Conservation (phyloP, 768 basidiomycete species). For the Fistulinella prunicolor region DNA sequence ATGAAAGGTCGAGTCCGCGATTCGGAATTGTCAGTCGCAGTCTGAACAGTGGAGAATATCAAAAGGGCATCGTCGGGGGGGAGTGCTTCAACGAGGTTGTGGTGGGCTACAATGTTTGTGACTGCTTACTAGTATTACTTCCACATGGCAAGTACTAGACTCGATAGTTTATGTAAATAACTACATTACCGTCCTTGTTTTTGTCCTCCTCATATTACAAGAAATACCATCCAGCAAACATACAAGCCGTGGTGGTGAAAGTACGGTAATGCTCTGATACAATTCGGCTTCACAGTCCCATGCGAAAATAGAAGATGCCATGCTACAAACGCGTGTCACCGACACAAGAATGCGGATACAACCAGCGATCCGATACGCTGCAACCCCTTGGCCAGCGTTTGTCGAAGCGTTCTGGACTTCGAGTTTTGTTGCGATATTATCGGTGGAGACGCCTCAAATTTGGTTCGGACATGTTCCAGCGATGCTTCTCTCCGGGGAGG, state of each 20-base stretch:
- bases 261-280: conserved; percentile 24
- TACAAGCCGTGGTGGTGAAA: conserved; percentile 8
- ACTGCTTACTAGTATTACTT: conserved; percentile 29
- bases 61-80: conserved; percentile 30
- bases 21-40: conserved; percentile 15
- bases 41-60: conserved; percentile 9
- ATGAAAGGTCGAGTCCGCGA: conserved; percentile 19
- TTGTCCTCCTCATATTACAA: conserved; percentile 13
- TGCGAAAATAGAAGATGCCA: conserved; percentile 8
- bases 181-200: conserved; percentile 10
- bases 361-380: conserved; percentile 30
- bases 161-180: conserved; percentile 33
- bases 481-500: conserved; percentile 21
- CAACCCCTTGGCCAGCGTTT: conserved; percentile 22
- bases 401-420: conserved; percentile 25
- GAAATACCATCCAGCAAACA: conserved; percentile 5
- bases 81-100: conserved; percentile 19
- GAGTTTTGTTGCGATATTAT: conserved; percentile 22
- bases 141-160: conserved; percentile 17
- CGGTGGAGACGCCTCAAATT: conserved; percentile 17
- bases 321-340: conserved; percentile 19
- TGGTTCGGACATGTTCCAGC: conserved; percentile 20
- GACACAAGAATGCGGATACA: conserved; percentile 30
- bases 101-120: conserved; percentile 27
- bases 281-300: conserved; percentile 26